Conservation (phyloP, 441 rosid species). For the Gossypium lobatum region DNA sequence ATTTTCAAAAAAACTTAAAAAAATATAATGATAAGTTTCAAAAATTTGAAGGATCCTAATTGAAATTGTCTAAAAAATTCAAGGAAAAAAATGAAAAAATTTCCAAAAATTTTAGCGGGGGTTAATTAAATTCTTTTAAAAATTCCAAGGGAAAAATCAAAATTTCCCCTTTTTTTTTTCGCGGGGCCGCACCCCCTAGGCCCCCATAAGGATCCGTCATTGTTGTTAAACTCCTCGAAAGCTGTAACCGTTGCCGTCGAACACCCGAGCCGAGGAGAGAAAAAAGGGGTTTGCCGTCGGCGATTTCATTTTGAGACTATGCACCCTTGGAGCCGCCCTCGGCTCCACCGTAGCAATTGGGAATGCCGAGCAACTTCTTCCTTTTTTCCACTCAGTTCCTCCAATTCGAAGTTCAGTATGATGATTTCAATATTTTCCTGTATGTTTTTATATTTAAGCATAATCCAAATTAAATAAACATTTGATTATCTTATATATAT, state of each 20-base stretch:
- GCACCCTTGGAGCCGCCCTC: slow-evolving; percentile 48
- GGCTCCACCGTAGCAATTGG: slow-evolving; percentile 70
- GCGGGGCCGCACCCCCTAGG: no score
- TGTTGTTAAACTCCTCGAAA: neutral
- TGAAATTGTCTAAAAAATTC: no score
- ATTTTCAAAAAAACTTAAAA: no score
- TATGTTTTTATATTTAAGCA: neutral
- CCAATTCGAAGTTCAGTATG: slow-evolving; percentile 70
- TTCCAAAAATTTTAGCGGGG: no score
- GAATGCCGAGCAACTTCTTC: slow-evolving; percentile 55
- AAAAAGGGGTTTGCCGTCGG: slow-evolving; percentile 52
- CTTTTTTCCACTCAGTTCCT: slow-evolving; percentile 86
- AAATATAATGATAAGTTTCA: no score
- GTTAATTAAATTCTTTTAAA: no score
- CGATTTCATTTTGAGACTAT: slow-evolving; percentile 56
- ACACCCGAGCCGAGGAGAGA: slow-evolving; percentile 29
- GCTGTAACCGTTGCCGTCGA: neutral
- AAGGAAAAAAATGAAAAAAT: no score
- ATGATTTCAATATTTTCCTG: slow-evolving; percentile 22
- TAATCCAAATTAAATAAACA: no score
- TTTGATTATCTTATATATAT: neutral
- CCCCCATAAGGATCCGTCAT: no score
- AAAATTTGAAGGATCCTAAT: no score
- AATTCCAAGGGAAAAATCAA: no score
- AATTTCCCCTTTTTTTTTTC: no score